Evolutionary conservation across 73 alveolate species (phyloP).

Genomic region (Strombidium stylifer): DNA sequence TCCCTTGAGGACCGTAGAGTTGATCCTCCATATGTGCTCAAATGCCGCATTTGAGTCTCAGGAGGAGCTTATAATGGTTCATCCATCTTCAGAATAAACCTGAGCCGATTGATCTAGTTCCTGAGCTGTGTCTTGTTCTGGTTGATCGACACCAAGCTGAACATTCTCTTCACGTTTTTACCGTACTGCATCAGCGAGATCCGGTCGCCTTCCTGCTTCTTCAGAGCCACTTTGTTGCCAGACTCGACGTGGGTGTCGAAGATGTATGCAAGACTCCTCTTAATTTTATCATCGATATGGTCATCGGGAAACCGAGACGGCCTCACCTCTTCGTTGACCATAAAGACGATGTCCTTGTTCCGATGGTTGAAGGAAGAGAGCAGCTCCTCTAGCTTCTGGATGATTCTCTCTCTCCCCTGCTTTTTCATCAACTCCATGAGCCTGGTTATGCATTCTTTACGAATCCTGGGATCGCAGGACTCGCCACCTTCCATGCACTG

Average conservation of each 20-base stretch:
- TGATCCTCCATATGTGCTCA: too few relatives aligned
- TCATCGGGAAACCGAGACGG: too few relatives aligned
- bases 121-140: slow-evolving; percentile 13
- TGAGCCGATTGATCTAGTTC: slow-evolving; percentile 15
- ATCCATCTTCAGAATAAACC: not conserved
- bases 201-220: slow-evolving; percentile 27
- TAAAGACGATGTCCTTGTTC: slow-evolving; percentile 47
- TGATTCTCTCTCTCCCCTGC: not conserved
- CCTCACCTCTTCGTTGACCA: slow-evolving; percentile 21
- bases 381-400: slow-evolving; percentile 15
- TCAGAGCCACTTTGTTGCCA: slow-evolving; percentile 21
- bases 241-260: slow-evolving; percentile 29
- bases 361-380: slow-evolving; percentile 14
- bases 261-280: not conserved
- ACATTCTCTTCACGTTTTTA: slow-evolving; percentile 21
- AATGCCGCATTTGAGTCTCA: too few relatives aligned
- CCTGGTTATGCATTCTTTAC: slow-evolving; percentile 28
- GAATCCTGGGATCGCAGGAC: slow-evolving; percentile 36
- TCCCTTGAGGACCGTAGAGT: too few relatives aligned
- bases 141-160: slow-evolving; percentile 17
- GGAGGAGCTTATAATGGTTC: too few relatives aligned
- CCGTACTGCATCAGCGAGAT: slow-evolving; percentile 22
- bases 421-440: slow-evolving; percentile 8
- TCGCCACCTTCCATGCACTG: slow-evolving; percentile 15
- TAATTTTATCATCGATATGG: not conserved